A percentile compares a stretch with the other conserved stretches of the same genome.
phyloP scores from a whole-genome alignment of 208 protist species.

The Trypanosoma conorhini region DNA sequence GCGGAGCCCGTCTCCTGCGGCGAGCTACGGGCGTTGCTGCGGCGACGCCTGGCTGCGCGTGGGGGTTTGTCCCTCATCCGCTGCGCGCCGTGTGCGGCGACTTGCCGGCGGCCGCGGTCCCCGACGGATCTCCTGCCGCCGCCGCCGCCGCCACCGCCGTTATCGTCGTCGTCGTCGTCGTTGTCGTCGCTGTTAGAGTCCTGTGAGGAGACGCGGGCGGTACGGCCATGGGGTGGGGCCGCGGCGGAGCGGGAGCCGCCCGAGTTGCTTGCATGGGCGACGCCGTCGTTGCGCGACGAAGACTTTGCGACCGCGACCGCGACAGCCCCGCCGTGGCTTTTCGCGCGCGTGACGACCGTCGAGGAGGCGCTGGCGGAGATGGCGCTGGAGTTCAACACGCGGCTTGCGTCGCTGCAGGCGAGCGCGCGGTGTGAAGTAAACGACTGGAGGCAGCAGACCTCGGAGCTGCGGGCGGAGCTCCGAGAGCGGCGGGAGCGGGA shows the following conservation, averaged over 20 bases:
- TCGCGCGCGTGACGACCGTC: slow-evolving; percentile 11
- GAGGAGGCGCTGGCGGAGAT: slow-evolving; percentile 6
- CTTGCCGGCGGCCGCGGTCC: background rate
- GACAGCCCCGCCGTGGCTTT: background rate
- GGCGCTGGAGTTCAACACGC: slow-evolving; percentile 16
- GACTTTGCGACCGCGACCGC: background rate
- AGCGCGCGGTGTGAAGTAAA: background rate
- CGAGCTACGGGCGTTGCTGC: background rate
- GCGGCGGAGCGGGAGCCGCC: background rate
- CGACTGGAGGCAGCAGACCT: slow-evolving; percentile 1
- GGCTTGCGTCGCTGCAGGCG: slow-evolving; percentile 1
- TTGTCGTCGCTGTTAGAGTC: too few relatives aligned
- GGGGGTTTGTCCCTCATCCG: background rate
- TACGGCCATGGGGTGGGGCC: too few relatives aligned
- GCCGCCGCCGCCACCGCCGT: too few relatives aligned
- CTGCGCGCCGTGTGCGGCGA: slow-evolving; percentile 5
- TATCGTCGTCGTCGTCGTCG: too few relatives aligned
- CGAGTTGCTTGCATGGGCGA: slow-evolving; percentile 6
- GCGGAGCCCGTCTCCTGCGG: slow-evolving; percentile 3
- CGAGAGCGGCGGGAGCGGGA: background rate
- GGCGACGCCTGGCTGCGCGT: background rate
- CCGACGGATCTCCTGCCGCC: background rate
- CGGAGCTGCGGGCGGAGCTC: slow-evolving; percentile 8
- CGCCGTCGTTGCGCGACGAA: background rate
- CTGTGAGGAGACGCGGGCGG: too few relatives aligned